These are phyloP conservation scores for Salix suchowensis DNA, from an alignment of 345 rosid species.

Conservation along the genomic window DNA sequence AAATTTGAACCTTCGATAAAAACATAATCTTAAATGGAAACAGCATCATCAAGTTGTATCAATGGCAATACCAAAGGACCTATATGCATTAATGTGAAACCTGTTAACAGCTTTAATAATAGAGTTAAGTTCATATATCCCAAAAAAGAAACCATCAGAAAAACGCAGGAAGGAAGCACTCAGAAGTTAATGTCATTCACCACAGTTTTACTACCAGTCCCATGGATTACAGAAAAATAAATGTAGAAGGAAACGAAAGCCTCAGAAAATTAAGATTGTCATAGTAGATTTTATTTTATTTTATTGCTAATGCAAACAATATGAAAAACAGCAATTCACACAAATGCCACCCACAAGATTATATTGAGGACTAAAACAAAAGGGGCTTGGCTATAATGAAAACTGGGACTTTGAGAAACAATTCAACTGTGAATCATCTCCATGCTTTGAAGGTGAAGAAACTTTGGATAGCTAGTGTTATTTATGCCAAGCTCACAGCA, in stretches of 20 bases:
- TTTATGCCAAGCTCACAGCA: background rate
- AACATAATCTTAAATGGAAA: slow-evolving; percentile 64
- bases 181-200: slow-evolving; percentile 16
- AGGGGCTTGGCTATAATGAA: background rate
- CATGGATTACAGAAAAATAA: background rate
- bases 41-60: slow-evolving; percentile 65
- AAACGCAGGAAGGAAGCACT: slow-evolving; percentile 6
- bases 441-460: background rate
- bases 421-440: background rate
- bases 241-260: background rate
- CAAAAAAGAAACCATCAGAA: slow-evolving; percentile 20
- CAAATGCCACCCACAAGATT: background rate
- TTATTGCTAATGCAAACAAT: background rate
- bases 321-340: background rate
- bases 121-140: slow-evolving; percentile 30
- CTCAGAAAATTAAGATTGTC: background rate
- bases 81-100: slow-evolving; percentile 64
- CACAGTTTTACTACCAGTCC: background rate
- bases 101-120: slow-evolving; percentile 51
- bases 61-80: slow-evolving; percentile 65
- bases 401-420: too few relatives aligned
- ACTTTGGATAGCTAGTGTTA: background rate
- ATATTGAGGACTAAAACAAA: background rate
- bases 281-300: background rate
- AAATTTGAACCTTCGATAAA: slow-evolving; percentile 56